phyloP scores from a whole-genome alignment of 768 basidiomycete genomes.

The Boletus fagicola region DNA sequence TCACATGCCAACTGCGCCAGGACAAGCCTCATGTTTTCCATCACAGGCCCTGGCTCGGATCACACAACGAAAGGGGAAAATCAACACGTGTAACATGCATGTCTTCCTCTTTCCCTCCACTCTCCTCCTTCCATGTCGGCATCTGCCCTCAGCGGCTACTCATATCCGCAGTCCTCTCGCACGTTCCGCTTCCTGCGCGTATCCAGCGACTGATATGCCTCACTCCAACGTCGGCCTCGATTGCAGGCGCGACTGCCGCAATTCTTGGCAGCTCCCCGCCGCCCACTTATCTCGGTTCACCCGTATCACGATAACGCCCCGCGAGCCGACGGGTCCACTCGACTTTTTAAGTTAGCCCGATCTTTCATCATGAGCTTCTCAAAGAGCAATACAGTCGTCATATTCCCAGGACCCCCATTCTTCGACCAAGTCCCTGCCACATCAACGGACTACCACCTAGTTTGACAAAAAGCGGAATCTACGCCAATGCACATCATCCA shows the following conservation, averaged over 20 bases:
- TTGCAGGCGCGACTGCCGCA: not conserved
- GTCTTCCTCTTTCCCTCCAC: conserved; percentile 18
- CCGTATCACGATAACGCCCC: not conserved
- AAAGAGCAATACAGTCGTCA: not conserved
- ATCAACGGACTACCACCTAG: not conserved
- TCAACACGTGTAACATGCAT: conserved; percentile 26
- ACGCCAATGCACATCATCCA: not conserved
- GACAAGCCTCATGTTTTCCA: conserved; percentile 21
- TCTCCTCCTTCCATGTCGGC: conserved; percentile 2
- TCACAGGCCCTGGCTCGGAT: conserved; percentile 16
- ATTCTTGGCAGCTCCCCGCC: conserved; percentile 1
- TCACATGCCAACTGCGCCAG: conserved; percentile 13
- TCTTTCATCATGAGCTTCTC: not conserved
- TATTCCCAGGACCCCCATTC: not conserved
- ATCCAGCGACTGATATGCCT: not conserved
- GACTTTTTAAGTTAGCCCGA: not conserved
- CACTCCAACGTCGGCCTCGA: conserved; percentile 3
- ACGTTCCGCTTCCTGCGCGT: not conserved
- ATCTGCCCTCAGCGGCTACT: conserved; percentile 5
- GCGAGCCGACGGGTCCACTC: not conserved
- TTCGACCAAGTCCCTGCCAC: too few relatives aligned
- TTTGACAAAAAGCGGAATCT: not conserved
- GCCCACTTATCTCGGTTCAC: not conserved
- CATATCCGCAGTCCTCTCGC: conserved; percentile 14
- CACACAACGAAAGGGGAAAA: conserved; percentile 18